Evolutionary conservation across 2,329 filamentous ascomycete species (phyloP), one percentile per base, ranked within the genome.

Genomic region (Alternaria rosae): DNA sequence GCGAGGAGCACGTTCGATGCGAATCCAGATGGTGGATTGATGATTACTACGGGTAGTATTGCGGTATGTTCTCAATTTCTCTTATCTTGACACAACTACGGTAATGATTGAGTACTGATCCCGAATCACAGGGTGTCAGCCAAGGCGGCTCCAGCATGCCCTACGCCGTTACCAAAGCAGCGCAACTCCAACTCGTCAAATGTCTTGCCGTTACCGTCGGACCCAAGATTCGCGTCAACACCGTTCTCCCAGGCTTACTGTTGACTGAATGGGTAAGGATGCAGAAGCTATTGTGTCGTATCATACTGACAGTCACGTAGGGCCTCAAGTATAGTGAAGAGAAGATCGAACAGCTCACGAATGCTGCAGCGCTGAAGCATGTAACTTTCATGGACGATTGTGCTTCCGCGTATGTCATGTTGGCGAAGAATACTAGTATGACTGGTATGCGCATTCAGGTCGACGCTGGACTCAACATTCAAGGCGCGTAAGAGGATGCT

Each of bases 141-240:
- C 76, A 85, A 54, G 76, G 74, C 54, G 87, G 87, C 5, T 87
- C 84, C 67, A 86, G 84, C 43, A 85, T 89, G 89, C 87, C 92
- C 4, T 95, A 95, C 72, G 84, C 88, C 0, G 89, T 94, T 17
- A 91, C 91, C 38, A 95, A 95, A 76, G 91, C 92, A 1, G 92
- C 92, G 6, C 86, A 87, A 61, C 70, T 91, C 61, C 89, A 91
- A 74, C 78, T 91, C 53, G 88, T 90, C 80, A 89, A 88, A 69
- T 88, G 87, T 67, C 80, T 91, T 15, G 89, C 88, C 3, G 79
- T 82, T 57, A 88, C 85, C 5, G 87, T 89, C 67, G 88, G 88
- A 0, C 80, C 83, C 6, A 90, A 90, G 74, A 82, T 90, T 30
- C 81, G 89, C 32, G 82, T 89, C 44, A 91, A 91, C 75, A 88